These are phyloP conservation scores for Fusarium secorum DNA, from an alignment of 2,329 filamentous ascomycete species.

Conservation along the genomic window DNA sequence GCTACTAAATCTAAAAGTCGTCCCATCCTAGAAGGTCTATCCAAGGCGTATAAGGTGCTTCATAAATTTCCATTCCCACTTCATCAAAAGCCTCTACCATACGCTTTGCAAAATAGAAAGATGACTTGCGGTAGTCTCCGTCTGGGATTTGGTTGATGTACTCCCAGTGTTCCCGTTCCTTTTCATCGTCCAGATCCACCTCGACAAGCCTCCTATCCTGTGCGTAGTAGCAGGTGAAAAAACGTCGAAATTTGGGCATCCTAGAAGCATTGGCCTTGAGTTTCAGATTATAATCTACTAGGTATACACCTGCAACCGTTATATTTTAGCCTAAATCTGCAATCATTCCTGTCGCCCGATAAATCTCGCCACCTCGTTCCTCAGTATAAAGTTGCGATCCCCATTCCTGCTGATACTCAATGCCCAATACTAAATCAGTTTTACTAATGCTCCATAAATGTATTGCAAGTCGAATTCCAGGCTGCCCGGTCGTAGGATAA, in stretches of 20 bases:
- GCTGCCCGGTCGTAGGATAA: not conserved
- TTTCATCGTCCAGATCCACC: fast-evolving
- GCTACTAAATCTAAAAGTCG: not conserved
- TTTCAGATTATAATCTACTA: not conserved
- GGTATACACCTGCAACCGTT: too few species aligned
- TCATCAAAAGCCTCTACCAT: fast-evolving
- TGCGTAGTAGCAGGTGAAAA: not conserved
- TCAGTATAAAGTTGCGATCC: not conserved
- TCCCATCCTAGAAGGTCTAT: not conserved
- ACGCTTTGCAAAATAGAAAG: not conserved
- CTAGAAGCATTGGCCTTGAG: not conserved
- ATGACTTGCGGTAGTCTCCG: not conserved
- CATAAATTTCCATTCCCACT: not conserved
- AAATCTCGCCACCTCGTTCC: not conserved
- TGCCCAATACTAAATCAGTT: not conserved
- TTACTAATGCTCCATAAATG: not conserved
- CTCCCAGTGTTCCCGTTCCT: not conserved
- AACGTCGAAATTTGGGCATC: fast-evolving
- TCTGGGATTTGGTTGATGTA: not conserved
- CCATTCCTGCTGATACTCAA: not conserved
- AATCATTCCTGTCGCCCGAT: fast-evolving
- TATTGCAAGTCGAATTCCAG: fast-evolving
- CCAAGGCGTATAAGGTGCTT: not conserved
- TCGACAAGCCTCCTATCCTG: not conserved
- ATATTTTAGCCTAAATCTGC: too few species aligned